Evolutionary conservation across 2,329 filamentous ascomycete species (phyloP).

Genomic region (Aaosphaeria pasadenensis): DNA sequence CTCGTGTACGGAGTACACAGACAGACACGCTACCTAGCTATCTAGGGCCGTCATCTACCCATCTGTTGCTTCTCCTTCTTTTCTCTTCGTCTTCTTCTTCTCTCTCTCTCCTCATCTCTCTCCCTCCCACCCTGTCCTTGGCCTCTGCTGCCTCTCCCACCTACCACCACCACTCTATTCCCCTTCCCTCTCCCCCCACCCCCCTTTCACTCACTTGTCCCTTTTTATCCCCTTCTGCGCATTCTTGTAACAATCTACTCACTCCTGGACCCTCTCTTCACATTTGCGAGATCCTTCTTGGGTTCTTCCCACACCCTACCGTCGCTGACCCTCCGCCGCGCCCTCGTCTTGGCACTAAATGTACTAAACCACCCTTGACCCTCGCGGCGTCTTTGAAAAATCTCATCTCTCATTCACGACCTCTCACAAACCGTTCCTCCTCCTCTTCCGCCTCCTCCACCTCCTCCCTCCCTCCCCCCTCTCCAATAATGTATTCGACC

Average conservation of each 20-base stretch:
- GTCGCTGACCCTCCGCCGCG: constrained; percentile 11
- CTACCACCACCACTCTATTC: constrained; percentile 9
- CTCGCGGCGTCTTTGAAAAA: constrained; percentile 14
- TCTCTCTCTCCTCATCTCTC: too few relatives aligned
- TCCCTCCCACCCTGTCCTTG: constrained; percentile 15
- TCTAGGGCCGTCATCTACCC: too few relatives aligned
- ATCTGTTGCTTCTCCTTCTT: too few relatives aligned
- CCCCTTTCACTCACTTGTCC: constrained; percentile 1
- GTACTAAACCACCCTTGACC: constrained; percentile 18
- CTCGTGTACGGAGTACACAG: too few relatives aligned
- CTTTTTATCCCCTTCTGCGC: constrained; percentile 5
- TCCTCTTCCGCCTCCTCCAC: constrained; percentile 4
- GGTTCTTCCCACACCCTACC: too few relatives aligned
- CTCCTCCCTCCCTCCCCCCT: constrained; percentile 11
- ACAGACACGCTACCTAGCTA: too few relatives aligned
- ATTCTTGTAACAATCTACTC: too few relatives aligned
- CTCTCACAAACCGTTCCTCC: constrained; percentile 11
- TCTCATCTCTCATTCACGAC: constrained; percentile 1
- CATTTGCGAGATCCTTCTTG: too few relatives aligned
- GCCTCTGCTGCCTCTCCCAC: constrained; percentile 18
- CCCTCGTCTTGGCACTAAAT: constrained; percentile 18
- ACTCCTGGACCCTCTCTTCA: too few relatives aligned
- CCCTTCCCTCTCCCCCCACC: constrained; percentile 8
- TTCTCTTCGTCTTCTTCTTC: too few relatives aligned
- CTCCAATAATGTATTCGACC: constrained; percentile 31